These are phyloP conservation scores for Xanthoceras sorbifolium DNA, from an alignment of 345 rosid genomes.

Conservation along the genomic window DNA sequence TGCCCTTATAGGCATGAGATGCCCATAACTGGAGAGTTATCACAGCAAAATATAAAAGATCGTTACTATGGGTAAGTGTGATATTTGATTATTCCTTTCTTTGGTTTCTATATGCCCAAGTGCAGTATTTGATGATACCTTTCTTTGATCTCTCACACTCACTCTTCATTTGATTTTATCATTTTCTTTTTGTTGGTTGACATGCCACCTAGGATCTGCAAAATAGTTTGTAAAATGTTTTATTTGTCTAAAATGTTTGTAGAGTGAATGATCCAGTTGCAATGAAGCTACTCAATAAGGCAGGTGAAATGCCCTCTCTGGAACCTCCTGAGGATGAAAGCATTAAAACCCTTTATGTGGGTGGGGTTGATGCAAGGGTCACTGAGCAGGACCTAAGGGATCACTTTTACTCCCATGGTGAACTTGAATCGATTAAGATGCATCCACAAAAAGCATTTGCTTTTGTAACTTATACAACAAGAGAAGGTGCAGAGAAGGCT, in stretches of 20 bases:
- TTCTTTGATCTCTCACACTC: not conserved
- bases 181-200: not conserved
- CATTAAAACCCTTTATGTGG: slow-evolving; percentile 87
- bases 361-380: slow-evolving; percentile 83
- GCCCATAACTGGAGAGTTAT: slow-evolving; percentile 91
- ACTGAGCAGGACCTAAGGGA: slow-evolving; percentile 91
- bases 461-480: slow-evolving; percentile 83
- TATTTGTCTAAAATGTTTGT: slow-evolving; percentile 27
- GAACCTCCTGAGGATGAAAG: slow-evolving; percentile 92
- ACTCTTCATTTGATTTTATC: too few species aligned
- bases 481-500: slow-evolving; percentile 98
- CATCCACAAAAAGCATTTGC: slow-evolving; percentile 89
- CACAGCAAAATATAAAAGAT: slow-evolving; percentile 95
- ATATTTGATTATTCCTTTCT: not conserved
- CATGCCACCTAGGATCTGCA: not conserved
- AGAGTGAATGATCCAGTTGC: slow-evolving; percentile 97
- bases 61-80: slow-evolving; percentile 88
- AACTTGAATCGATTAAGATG: slow-evolving; percentile 83
- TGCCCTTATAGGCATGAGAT: slow-evolving; percentile 98
- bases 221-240: not conserved
- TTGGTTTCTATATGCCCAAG: slow-evolving; percentile 15
- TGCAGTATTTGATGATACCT: not conserved
- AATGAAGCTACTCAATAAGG: slow-evolving; percentile 82
- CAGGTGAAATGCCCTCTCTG: slow-evolving; percentile 95
- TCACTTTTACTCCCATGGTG: slow-evolving; percentile 87